These are phyloP conservation scores for Suillus sp. DNA, from an alignment of 768 basidiomycete genomes.

Conservation along the genomic window DNA sequence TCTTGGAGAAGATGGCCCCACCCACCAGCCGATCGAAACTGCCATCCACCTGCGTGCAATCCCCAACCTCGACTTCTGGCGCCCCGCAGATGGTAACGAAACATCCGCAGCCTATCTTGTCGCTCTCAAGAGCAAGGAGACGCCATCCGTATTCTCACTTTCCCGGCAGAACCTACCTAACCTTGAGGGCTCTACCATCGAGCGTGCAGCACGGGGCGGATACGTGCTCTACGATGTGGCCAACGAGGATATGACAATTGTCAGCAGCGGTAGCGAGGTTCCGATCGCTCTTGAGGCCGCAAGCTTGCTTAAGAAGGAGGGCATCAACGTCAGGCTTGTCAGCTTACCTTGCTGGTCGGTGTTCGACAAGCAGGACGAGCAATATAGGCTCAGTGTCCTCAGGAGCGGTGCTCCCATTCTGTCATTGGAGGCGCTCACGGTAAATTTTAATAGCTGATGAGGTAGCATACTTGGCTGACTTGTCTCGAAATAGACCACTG, in stretches of 20 bases:
- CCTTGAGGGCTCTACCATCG: slow-evolving; percentile 84
- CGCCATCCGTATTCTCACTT: slow-evolving; percentile 82
- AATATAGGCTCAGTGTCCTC: slow-evolving; percentile 82
- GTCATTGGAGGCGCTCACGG: slow-evolving; percentile 80
- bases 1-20: slow-evolving; percentile 92
- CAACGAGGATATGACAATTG: slow-evolving; percentile 84
- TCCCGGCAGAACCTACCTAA: slow-evolving; percentile 94
- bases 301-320: slow-evolving; percentile 71
- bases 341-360: slow-evolving; percentile 89
- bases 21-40: slow-evolving; percentile 94
- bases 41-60: slow-evolving; percentile 83
- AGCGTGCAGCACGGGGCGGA: slow-evolving; percentile 80
- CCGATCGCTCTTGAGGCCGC: slow-evolving; percentile 86
- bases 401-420: slow-evolving; percentile 89
- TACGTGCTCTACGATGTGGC: slow-evolving; percentile 86
- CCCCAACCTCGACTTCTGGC: slow-evolving; percentile 92
- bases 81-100: slow-evolving; percentile 95
- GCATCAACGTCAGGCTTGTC: slow-evolving; percentile 80
- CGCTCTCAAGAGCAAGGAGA: slow-evolving; percentile 71
- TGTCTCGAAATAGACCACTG: slow-evolving; percentile 51
- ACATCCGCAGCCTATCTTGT: slow-evolving; percentile 90
- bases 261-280: slow-evolving; percentile 90
- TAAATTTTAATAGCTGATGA: slow-evolving; percentile 32
- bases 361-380: slow-evolving; percentile 78
- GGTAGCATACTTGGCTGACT: slow-evolving; percentile 3